A percentile compares a stretch with the other conserved stretches of the same genome.
phyloP scores from a whole-genome alignment of 768 basidiomycete species.

The Lentinula lateritia region DNA sequence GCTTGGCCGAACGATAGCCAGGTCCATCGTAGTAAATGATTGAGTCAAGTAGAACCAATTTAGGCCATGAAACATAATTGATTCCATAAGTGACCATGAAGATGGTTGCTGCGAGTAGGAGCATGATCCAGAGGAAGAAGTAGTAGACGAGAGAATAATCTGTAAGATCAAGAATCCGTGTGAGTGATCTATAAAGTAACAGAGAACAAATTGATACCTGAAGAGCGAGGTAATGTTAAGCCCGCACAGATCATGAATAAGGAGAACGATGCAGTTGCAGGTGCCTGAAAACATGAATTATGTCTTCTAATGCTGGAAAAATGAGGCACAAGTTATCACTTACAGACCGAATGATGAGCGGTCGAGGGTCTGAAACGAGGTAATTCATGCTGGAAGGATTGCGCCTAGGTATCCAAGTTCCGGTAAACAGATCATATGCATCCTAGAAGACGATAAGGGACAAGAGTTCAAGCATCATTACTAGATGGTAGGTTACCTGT shows the following conservation, averaged over 20 bases:
- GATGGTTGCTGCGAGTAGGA: constrained; percentile 53
- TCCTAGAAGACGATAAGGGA: constrained; percentile 45
- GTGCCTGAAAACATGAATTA: constrained; percentile 52
- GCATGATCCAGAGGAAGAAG: constrained; percentile 71
- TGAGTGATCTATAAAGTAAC: not conserved
- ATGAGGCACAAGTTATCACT: constrained; percentile 16
- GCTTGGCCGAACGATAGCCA: constrained; percentile 71
- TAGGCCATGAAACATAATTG: constrained; percentile 94
- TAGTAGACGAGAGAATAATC: constrained; percentile 86
- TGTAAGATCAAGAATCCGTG: constrained; percentile 21
- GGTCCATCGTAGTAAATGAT: constrained; percentile 86
- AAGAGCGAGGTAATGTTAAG: constrained; percentile 79
- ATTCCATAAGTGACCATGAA: constrained; percentile 86
- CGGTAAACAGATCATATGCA: constrained; percentile 91
- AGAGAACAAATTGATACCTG: constrained; percentile 43
- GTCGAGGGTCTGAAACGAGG: constrained; percentile 71
- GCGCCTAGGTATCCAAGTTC: constrained; percentile 81
- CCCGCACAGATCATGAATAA: constrained; percentile 87
- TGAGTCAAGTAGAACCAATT: constrained; percentile 78
- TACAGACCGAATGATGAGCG: constrained; percentile 81
- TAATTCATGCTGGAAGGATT: constrained; percentile 66
- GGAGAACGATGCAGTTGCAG: constrained; percentile 74
- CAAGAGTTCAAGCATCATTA: not conserved
- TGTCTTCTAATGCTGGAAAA: not conserved
- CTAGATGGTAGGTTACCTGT: constrained; percentile 44